Evolutionary conservation across 139 green algal species (phyloP), one percentile per base, ranked within the genome.

Genomic region (Asterochloris erici): DNA sequence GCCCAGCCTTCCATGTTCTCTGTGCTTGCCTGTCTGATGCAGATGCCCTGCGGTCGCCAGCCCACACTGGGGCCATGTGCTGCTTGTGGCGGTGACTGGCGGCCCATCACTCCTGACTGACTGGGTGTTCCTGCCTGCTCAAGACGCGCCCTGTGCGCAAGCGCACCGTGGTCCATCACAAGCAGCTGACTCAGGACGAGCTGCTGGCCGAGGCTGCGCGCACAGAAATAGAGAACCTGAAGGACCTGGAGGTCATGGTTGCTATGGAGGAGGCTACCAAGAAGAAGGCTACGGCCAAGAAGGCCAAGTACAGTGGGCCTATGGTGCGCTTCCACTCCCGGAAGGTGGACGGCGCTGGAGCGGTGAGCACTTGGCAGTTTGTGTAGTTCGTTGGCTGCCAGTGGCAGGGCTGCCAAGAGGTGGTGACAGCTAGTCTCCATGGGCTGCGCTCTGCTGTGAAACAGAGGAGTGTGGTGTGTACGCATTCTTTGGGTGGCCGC

Each of bases 181-280:
- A 85, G 13, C 85, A 85, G 17, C 74, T 93, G 38, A 94, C 92
- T 0, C 93, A 97, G 85, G 94, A 93, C 54, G 94, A 98, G 88
- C 87, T 98, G 81, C 90, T 98, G 26, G 88, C 89, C 13, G 95
- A 98, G 78, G 95, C 95, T 0, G 95, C 95, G 10, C 84, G 88
- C 15, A 98, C 95, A 62, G 94, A 97, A 78, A 84, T 97, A 21
- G 87, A 94, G 11, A 98, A 98, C 85, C 85, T 89, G 11, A 76
- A 85, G 60, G 92, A 87, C 1, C 79, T 98, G 71, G 85, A 94
- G 82, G 81, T 47, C 12, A 61, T 86, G 63, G 77, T 86, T 15
- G 82, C 77, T 14, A 12, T 74, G 27, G 85, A 92, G 81, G 89
- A 92, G 81, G 89, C 88, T 54, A 88, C 84, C 19, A 90, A 62